Evolutionary conservation across 805 yeast species (phyloP), one percentile per base, ranked within the genome.

Genomic region (Wickerhamiella cacticola): DNA sequence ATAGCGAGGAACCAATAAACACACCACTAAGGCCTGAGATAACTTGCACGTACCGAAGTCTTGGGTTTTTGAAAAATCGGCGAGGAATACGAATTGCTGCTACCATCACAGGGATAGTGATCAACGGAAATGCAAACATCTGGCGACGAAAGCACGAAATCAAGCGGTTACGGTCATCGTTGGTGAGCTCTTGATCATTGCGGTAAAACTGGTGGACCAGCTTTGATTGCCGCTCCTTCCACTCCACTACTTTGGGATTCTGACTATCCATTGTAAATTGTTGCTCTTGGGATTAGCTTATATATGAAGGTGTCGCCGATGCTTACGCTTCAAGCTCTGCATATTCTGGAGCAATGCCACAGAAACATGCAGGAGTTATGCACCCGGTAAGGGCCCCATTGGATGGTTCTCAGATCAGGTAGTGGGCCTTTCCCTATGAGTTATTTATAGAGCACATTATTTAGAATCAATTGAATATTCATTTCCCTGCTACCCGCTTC

Each of bases 1-100:
- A 45, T 6, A 51, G 15, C 2, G 38, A 50, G 34, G 51, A 39
- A 33, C 60, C 60, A 3, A 44, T 48, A 19, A 54, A 55, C n/a
- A 55, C 51, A 7, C 60, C 60, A 8, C 46, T 19, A 12, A 57
- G 45, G 4, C 59, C 60, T 6, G 55, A 46, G 10, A 50, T 46
- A 9, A 55, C 48, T 43, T 57, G 60, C 10, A 44, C 31, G 23
- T 46, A 29, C 9, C 56, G 42, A 40, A 45, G 22, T 33, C 41
- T n/a, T 23, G 41, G 16, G 51, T 52, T 42, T 12, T 44, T 39
- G 45, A 53, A 46, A 31, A 55, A 49, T 39, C 40, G 40, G 9
- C 36, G 53, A 9, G 60, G 60, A 2, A 41, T 12, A 46, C 48
- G 34, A n/a, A 54, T 49, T 18, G 24, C 41, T 1, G 52, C 59